Conservation (phyloP, 331 rosid species). For the Pyrus hybrid region DNA sequence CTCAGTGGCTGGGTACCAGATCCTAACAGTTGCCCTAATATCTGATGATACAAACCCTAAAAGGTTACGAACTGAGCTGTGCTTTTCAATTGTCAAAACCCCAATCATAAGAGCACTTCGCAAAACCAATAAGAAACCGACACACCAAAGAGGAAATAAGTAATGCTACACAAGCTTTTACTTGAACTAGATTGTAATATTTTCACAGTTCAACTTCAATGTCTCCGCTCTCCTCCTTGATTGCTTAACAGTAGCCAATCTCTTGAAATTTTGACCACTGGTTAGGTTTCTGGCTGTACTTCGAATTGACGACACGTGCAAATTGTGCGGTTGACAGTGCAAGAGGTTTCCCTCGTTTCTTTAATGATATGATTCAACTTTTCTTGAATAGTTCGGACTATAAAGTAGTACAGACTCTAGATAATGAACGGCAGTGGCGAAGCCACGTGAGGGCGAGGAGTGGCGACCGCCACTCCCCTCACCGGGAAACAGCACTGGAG, state of each 20-base stretch:
- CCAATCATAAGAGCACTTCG: not conserved
- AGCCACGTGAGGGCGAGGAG: no score
- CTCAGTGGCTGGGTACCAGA: no score
- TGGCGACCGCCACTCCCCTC: no score
- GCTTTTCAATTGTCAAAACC: slow-evolving; percentile 3
- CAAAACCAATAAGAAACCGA: not conserved
- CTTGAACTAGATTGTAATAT: no score
- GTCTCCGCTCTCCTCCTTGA: not conserved
- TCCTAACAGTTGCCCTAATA: no score
- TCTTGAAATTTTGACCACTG: not conserved
- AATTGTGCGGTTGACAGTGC: slow-evolving; percentile 9
- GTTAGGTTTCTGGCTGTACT: slow-evolving; percentile 13
- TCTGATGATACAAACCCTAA: not conserved
- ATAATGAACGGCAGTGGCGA: no score
- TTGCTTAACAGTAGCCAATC: slow-evolving; percentile 14
- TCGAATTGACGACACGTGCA: slow-evolving; percentile 35
- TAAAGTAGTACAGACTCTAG: no score
- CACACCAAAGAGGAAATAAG: not conserved
- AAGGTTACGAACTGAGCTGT: not conserved
- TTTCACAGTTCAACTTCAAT: slow-evolving; percentile 4
- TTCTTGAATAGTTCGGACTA: no score
- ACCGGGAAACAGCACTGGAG: no score
- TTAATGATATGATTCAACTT: not conserved
- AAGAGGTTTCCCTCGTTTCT: slow-evolving; percentile 10
- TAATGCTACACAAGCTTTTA: not conserved